Evolutionary conservation across 352 stramenopile genomes (phyloP).

Genomic region (Phytopythium aichiense): DNA sequence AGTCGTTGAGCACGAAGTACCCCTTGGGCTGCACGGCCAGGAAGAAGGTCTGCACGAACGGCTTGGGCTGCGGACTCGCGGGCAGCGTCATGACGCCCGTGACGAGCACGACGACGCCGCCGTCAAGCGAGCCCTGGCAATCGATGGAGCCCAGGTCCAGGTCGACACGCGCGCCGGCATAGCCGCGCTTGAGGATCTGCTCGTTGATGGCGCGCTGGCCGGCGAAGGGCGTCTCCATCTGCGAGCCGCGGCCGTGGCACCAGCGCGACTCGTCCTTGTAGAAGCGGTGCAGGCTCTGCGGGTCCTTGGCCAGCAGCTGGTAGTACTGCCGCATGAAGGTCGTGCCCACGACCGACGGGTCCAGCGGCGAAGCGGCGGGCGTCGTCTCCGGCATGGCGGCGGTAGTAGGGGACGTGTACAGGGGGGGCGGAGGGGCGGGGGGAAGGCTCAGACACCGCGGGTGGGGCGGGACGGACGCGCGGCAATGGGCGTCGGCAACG

Average conservation of each 20-base stretch:
- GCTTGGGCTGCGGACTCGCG: slow-evolving; percentile 41
- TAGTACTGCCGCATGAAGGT: slow-evolving; percentile 91
- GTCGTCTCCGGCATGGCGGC: slow-evolving; percentile 45
- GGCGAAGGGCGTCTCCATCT: slow-evolving; percentile 75
- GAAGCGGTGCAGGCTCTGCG: slow-evolving; percentile 82
- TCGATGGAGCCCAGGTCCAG: slow-evolving; percentile 83
- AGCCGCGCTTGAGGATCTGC: slow-evolving; percentile 75
- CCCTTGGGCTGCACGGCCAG: slow-evolving; percentile 83
- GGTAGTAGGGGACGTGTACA: background rate
- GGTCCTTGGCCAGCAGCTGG: slow-evolving; percentile 81
- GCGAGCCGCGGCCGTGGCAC: slow-evolving; percentile 76
- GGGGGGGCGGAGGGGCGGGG: background rate
- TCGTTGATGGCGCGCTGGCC: slow-evolving; percentile 82
- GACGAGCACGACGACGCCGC: slow-evolving; percentile 80
- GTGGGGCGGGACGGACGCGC: background rate
- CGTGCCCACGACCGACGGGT: slow-evolving; percentile 56
- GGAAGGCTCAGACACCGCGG: no score
- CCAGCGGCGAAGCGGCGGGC: slow-evolving; percentile 11
- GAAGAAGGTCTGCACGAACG: slow-evolving; percentile 88
- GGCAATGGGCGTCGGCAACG: background rate
- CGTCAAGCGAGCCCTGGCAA: slow-evolving; percentile 68
- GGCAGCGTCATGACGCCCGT: slow-evolving; percentile 84
- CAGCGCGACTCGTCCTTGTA: slow-evolving; percentile 85
- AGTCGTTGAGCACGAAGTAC: slow-evolving; percentile 88
- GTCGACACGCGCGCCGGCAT: slow-evolving; percentile 72